phyloP scores from a whole-genome alignment of 1,284 basidiomycete species.

The Leccinum huronense region DNA sequence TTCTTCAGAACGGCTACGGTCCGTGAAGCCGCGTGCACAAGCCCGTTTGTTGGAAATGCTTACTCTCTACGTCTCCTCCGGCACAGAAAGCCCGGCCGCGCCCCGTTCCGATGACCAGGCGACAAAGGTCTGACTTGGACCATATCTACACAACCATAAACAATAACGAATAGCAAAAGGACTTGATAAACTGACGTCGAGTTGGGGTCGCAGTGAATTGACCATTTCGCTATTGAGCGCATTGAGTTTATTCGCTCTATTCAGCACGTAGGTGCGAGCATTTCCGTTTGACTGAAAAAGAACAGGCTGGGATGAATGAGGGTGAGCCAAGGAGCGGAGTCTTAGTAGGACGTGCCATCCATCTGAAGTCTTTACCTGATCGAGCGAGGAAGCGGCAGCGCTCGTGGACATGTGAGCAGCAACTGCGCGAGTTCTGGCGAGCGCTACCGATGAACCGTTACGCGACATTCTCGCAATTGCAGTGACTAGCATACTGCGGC shows the following conservation, averaged over 20 bases:
- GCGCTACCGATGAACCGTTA: slow-evolving; percentile 33
- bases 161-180: slow-evolving; percentile 13
- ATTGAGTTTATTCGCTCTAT: slow-evolving; percentile 85
- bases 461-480: slow-evolving; percentile 35
- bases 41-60: slow-evolving; percentile 31
- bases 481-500: slow-evolving; percentile 33
- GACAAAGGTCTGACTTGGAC: slow-evolving; percentile 70
- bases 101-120: slow-evolving; percentile 78
- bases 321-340: neutral
- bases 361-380: slow-evolving; percentile 29
- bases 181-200: slow-evolving; percentile 55
- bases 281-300: slow-evolving; percentile 67
- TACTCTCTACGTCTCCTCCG: slow-evolving; percentile 90
- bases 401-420: slow-evolving; percentile 55
- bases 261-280: slow-evolving; percentile 72
- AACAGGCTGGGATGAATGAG: slow-evolving; percentile 49
- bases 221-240: slow-evolving; percentile 88
- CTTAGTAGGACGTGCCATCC: neutral
- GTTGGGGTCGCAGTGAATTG: slow-evolving; percentile 62
- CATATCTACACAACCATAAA: slow-evolving; percentile 61
- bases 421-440: slow-evolving; percentile 55
- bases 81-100: slow-evolving; percentile 87
- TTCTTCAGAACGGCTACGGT: slow-evolving; percentile 54
- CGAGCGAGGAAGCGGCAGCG: slow-evolving; percentile 17
- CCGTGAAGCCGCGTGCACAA: slow-evolving; percentile 19